These are phyloP conservation scores for Medicago ruthenica DNA, from an alignment of 306 rosid genomes.

Conservation along the genomic window DNA sequence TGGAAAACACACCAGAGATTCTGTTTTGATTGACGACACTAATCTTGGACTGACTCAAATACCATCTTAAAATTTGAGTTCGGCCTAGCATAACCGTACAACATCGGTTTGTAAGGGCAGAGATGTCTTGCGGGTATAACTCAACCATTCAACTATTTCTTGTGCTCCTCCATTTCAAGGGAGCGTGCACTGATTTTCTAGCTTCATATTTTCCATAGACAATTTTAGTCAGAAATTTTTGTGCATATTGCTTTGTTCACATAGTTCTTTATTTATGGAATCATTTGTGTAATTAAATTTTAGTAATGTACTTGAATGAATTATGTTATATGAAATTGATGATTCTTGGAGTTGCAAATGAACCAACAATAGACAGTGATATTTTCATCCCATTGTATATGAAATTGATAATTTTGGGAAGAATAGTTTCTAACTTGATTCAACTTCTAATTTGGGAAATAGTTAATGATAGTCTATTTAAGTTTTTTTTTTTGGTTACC, in stretches of 20 bases:
- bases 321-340: conserved; percentile 10
- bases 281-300: conserved; percentile 29
- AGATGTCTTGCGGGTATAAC: too few species aligned
- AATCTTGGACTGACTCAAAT: background rate
- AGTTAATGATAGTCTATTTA: too few species aligned
- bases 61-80: background rate
- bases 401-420: too few species aligned
- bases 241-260: conserved; percentile 29
- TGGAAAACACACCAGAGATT: background rate
- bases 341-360: conserved; percentile 30
- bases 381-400: too few species aligned
- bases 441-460: too few species aligned
- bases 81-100: background rate
- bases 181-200: too few species aligned
- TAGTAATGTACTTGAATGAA: background rate
- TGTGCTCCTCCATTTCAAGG: background rate
- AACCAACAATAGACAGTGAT: too few species aligned
- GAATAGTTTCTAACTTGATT: too few species aligned
- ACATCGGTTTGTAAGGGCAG: too few species aligned
- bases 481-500: too few species aligned
- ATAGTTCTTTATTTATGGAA: conserved; percentile 13
- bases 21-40: background rate
- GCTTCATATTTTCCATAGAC: too few species aligned
- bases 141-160: background rate
- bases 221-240: too few species aligned